Conservation (phyloP, 805 yeast species). For the Candida krabiensis region DNA sequence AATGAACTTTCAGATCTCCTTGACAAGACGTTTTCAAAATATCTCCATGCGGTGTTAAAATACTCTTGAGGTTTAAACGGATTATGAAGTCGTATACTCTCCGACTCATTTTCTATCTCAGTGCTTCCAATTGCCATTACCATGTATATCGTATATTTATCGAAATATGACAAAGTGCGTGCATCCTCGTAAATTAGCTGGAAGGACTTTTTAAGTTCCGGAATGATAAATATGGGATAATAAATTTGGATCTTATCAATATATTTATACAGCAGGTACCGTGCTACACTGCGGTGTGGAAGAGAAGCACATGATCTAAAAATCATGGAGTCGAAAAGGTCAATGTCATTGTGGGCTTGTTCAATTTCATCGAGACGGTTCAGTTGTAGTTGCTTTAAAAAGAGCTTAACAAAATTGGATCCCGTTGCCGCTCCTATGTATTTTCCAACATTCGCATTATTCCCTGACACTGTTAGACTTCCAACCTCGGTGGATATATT, state of each 20-base stretch:
- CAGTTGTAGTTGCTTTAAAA: conserved; percentile 22
- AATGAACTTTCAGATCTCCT: conserved; percentile 22
- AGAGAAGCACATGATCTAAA: conserved; percentile 23
- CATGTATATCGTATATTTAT: conserved; percentile 23
- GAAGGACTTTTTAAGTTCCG: conserved; percentile 10
- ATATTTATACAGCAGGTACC: conserved; percentile 14
- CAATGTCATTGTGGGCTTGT: conserved; percentile 8
- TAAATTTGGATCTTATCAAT: conserved; percentile 21
- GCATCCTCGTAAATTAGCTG: conserved; percentile 15
- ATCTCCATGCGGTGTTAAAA: conserved; percentile 24
- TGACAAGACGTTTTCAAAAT: conserved; percentile 22
- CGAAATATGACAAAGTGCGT: conserved; percentile 16
- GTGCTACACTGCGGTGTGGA: conserved; percentile 18
- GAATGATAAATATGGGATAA: conserved; percentile 19
- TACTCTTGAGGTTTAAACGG: conserved; percentile 23
- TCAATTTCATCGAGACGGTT: conserved; percentile 13
- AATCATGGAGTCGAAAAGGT: conserved; percentile 18
- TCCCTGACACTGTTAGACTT: conserved; percentile 20
- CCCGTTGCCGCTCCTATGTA: conserved; percentile 31
- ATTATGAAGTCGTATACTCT: conserved; percentile 9
- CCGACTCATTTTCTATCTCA: conserved; percentile 4
- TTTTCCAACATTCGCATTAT: conserved; percentile 17
- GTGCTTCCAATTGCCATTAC: conserved; percentile 22
- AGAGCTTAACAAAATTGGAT: conserved; percentile 22
- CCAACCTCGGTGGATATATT: conserved; percentile 27